These are phyloP conservation scores for Casuarina glauca DNA, from an alignment of 306 rosid species.

Conservation along the genomic window DNA sequence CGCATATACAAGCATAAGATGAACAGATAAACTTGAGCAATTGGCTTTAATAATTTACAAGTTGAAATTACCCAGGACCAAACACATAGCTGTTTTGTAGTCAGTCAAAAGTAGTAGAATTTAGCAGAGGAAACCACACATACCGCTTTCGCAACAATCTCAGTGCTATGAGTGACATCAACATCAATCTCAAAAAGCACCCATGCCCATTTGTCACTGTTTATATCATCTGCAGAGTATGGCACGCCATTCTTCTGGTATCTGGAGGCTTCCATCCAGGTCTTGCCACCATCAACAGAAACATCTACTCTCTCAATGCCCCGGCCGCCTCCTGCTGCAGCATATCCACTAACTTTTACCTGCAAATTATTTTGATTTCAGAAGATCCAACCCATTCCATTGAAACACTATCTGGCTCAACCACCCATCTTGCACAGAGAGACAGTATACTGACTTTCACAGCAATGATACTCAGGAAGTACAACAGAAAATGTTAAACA, in stretches of 20 bases:
- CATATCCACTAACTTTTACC: slow-evolving; percentile 85
- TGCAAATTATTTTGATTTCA: slow-evolving; percentile 24
- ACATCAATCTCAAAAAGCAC: slow-evolving; percentile 72
- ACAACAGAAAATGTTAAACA: not conserved
- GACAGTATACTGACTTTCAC: not conserved
- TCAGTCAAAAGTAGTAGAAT: not conserved
- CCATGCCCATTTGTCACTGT: slow-evolving; percentile 97
- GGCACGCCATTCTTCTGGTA: slow-evolving; percentile 58
- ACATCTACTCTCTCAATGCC: slow-evolving; percentile 93
- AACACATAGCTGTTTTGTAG: not conserved
- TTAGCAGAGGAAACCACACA: slow-evolving; percentile 27
- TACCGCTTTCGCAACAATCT: slow-evolving; percentile 92
- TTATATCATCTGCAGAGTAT: slow-evolving; percentile 53
- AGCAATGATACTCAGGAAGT: not conserved
- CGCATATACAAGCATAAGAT: not conserved
- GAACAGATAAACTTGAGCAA: not conserved
- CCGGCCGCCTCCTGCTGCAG: slow-evolving; percentile 88
- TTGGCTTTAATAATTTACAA: not conserved
- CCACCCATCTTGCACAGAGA: not conserved
- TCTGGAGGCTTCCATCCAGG: slow-evolving; percentile 78
- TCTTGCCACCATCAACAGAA: slow-evolving; percentile 86
- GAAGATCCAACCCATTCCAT: slow-evolving; percentile 13
- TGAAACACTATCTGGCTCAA: slow-evolving; percentile 2
- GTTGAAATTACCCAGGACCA: not conserved
- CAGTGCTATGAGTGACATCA: slow-evolving; percentile 56